Evolutionary conservation across 495 filamentous ascomycete genomes (phyloP), one percentile per base, ranked within the genome.

Genomic region (Aspergillus olivimuriae): DNA sequence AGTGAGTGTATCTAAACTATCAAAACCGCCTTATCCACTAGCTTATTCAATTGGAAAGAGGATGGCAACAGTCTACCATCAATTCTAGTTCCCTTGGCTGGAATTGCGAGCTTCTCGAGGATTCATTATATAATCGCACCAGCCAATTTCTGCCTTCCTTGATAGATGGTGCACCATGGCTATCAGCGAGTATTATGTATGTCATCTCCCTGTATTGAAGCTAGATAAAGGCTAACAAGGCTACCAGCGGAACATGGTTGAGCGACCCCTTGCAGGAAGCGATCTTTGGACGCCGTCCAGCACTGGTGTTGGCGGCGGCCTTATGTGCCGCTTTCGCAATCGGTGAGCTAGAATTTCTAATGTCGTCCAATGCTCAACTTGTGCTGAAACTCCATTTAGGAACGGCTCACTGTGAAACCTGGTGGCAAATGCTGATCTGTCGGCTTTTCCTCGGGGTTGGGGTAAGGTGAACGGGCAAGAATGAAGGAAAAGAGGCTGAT

Each of bases 61-160:
- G 81, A 11, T 85, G 81, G 80, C 80, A 83, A 50, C 80, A 84
- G 58, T 80, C 79, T 12, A 76, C 81, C 14, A 75, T 75, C 14
- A 87, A 87, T 53, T 81, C 79, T 24, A 81, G 81, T 32, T 83
- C 77, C 43, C 65, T 83, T 42, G 72, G 66, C 46, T 87, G 84
- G 65, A 70, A 78, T 2, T 18, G 44, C 0, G n/a, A n/a, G n/a
- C n/a, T n/a, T n/a, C n/a, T n/a, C n/a, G n/a, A n/a, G n/a, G n/a
- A n/a, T n/a, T n/a, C n/a, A n/a, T n/a, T n/a, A n/a, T n/a, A n/a
- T n/a, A n/a, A n/a, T n/a, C n/a, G n/a, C n/a, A n/a, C n/a, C n/a
- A n/a, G n/a, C n/a, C n/a, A n/a, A n/a, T n/a, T n/a, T n/a, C n/a
- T n/a, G n/a, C n/a, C n/a, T n/a, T n/a, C n/a, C 10, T 57, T 56